These are phyloP conservation scores for Calonectria montana DNA, from an alignment of 2,329 filamentous ascomycete genomes.

Conservation along the genomic window DNA sequence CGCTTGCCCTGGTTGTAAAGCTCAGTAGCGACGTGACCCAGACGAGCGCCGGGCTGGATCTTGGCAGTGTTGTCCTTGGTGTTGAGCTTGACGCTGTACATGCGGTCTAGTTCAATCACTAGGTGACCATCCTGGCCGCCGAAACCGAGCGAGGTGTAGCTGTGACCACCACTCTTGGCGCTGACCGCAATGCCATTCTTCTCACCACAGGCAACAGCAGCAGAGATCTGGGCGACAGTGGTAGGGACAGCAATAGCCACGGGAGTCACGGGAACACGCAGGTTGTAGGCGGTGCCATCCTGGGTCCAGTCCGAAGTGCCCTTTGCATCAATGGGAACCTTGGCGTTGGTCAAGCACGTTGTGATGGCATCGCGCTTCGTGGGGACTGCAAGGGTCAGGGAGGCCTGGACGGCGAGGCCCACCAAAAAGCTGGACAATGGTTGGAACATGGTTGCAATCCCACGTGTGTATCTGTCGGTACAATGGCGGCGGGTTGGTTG, in stretches of 20 bases:
- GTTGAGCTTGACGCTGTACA: conserved; percentile 47
- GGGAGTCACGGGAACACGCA: conserved; percentile 47
- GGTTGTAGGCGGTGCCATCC: conserved; percentile 49
- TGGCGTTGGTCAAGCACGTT: conserved; percentile 43
- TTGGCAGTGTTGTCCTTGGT: conserved; percentile 36
- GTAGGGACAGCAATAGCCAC: conserved; percentile 47
- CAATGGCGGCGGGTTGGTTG: not conserved
- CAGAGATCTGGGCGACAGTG: conserved; percentile 54
- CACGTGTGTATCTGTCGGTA: not conserved
- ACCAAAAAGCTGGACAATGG: conserved; percentile 2
- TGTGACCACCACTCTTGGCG: conserved; percentile 64
- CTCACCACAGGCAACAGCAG: conserved; percentile 59
- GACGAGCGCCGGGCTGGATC: conserved; percentile 58
- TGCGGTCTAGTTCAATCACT: conserved; percentile 54
- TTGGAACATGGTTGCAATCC: conserved; percentile 8
- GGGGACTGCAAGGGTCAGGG: conserved; percentile 24
- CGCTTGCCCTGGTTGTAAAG: conserved; percentile 54
- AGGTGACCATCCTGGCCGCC: conserved; percentile 56
- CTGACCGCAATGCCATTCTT: conserved; percentile 59
- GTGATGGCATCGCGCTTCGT: conserved; percentile 40
- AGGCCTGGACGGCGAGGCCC: conserved; percentile 12
- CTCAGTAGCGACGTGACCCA: conserved; percentile 59
- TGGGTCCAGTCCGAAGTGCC: conserved; percentile 44
- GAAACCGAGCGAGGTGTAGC: conserved; percentile 62
- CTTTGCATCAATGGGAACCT: conserved; percentile 37